A percentile compares a stretch with the other conserved stretches of the same genome.
Conservation (phyloP, 352 stramenopile species). For the Globisporangium canariense region DNA sequence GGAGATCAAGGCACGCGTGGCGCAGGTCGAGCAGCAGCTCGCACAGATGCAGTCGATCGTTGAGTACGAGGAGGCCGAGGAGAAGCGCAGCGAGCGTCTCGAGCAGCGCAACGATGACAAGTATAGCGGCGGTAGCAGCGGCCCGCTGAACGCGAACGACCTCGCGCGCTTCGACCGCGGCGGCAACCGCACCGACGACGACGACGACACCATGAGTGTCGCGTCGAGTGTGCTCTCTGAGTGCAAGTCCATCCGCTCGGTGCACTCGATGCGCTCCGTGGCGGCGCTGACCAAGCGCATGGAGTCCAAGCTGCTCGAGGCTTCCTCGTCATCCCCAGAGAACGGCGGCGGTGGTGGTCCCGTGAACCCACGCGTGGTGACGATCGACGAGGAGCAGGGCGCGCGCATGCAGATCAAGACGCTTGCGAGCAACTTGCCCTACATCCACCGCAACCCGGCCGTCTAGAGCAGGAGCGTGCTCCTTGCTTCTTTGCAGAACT, state of each 20-base stretch:
- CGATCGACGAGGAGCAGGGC: conserved; percentile 88
- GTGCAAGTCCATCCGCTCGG: conserved; percentile 83
- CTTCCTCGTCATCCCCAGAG: conserved; percentile 14
- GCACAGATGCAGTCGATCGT: conserved; percentile 85
- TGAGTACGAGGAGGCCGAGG: conserved; percentile 68
- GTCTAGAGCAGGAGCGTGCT: conserved; percentile 38
- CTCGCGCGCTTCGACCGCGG: conserved; percentile 38
- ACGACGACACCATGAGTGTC: conserved; percentile 68
- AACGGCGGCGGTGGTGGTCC: conserved; percentile 14
- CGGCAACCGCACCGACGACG: conserved; percentile 24
- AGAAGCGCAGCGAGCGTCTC: conserved; percentile 81
- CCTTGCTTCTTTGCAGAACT: no score
- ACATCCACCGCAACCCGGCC: conserved; percentile 93
- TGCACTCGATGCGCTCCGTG: conserved; percentile 81
- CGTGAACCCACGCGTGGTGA: conserved; percentile 82
- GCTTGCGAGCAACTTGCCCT: conserved; percentile 89
- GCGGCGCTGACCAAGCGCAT: conserved; percentile 66
- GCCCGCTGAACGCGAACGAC: conserved; percentile 48
- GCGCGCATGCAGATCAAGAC: conserved; percentile 86
- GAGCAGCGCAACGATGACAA: conserved; percentile 69
- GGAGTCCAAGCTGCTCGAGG: conserved; percentile 59
- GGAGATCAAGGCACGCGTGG: conserved; percentile 77
- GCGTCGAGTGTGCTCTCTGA: conserved; percentile 78
- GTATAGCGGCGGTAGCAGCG: conserved; percentile 21
- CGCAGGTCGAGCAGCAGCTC: conserved; percentile 89